Percentiles rank a stretch among this genome's conserved stretches.
These are phyloP conservation scores for Coemansia sp. DNA, from an alignment of 192 early-diverging fungal genomes.

Conservation along the genomic window DNA sequence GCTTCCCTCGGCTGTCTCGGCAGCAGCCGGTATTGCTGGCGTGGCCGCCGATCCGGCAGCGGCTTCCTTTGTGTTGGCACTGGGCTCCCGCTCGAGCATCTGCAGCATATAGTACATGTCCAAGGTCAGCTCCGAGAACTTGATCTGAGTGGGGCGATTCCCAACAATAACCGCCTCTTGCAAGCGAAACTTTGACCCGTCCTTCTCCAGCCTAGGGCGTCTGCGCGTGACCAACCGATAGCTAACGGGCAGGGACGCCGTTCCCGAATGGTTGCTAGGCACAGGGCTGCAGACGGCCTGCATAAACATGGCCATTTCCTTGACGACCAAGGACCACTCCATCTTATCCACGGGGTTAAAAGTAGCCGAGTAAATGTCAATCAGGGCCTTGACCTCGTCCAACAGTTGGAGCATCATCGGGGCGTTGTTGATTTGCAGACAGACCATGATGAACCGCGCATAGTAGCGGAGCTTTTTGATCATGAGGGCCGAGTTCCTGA, in stretches of 20 bases:
- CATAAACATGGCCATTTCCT: slow-evolving; percentile 79
- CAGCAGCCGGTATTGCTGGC: slow-evolving; percentile 3
- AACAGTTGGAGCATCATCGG: slow-evolving; percentile 78
- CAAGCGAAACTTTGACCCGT: slow-evolving; percentile 51
- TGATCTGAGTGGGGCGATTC: slow-evolving; percentile 93
- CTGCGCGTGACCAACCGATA: slow-evolving; percentile 21
- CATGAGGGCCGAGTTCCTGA: slow-evolving; percentile 86
- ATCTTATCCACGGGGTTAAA: slow-evolving; percentile 87
- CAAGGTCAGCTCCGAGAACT: slow-evolving; percentile 93
- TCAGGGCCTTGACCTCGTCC: slow-evolving; percentile 76
- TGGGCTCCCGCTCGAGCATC: slow-evolving; percentile 68
- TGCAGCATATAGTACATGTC: slow-evolving; percentile 97
- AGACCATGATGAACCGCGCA: slow-evolving; percentile 94
- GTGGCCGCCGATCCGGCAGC: not conserved
- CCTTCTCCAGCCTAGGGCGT: slow-evolving; percentile 29
- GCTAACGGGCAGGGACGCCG: slow-evolving; percentile 17
- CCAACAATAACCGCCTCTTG: slow-evolving; percentile 97
- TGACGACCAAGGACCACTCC: slow-evolving; percentile 83
- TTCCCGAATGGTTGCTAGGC: slow-evolving; percentile 27
- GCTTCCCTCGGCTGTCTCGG: slow-evolving; percentile 19
- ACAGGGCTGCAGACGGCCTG: slow-evolving; percentile 62
- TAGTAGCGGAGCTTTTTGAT: slow-evolving; percentile 98
- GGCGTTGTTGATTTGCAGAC: slow-evolving; percentile 63
- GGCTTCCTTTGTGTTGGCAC: not conserved
- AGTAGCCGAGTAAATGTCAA: slow-evolving; percentile 83